Conservation (phyloP, 495 filamentous ascomycete species). For the Penicillium salamii region DNA sequence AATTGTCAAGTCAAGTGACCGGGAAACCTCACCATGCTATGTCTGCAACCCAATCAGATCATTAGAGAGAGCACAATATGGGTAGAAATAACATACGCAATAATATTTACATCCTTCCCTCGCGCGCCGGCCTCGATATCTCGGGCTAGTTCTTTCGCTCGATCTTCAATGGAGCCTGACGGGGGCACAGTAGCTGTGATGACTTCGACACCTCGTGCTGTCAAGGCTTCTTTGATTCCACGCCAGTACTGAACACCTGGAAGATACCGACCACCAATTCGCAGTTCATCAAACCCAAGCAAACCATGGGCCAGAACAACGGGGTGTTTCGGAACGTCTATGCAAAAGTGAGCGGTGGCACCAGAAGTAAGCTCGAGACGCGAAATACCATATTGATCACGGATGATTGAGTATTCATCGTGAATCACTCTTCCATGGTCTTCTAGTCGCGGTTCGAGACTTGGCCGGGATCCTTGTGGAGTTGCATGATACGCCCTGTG, state of each 20-base stretch:
- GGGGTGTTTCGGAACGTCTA: slow-evolving; percentile 65
- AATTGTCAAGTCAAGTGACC: background rate
- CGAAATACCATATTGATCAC: slow-evolving; percentile 64
- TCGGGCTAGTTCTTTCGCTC: slow-evolving; percentile 63
- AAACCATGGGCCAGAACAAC: slow-evolving; percentile 88
- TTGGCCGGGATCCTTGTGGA: slow-evolving; percentile 3
- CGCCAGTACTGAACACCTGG: slow-evolving; percentile 89
- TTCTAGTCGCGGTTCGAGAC: slow-evolving; percentile 57
- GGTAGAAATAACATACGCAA: slow-evolving; percentile 60
- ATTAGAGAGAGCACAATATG: background rate
- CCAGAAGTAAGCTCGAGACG: too few species aligned
- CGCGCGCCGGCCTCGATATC: slow-evolving; percentile 63
- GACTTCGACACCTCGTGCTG: slow-evolving; percentile 69
- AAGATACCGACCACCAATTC: slow-evolving; percentile 63
- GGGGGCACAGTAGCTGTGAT: slow-evolving; percentile 80
- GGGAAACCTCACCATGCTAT: slow-evolving; percentile 63
- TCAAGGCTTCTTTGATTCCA: slow-evolving; percentile 78
- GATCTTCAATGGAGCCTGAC: slow-evolving; percentile 72
- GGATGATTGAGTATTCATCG: slow-evolving; percentile 73
- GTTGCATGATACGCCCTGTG: slow-evolving; percentile 7
- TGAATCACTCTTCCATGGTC: slow-evolving; percentile 65
- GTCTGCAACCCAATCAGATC: slow-evolving; percentile 40
- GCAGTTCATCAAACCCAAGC: slow-evolving; percentile 84
- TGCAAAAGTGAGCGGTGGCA: background rate
- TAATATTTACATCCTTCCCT: slow-evolving; percentile 80